phyloP scores from a whole-genome alignment of 2,329 filamentous ascomycete genomes.

The Pyrenochaeta sp. region DNA sequence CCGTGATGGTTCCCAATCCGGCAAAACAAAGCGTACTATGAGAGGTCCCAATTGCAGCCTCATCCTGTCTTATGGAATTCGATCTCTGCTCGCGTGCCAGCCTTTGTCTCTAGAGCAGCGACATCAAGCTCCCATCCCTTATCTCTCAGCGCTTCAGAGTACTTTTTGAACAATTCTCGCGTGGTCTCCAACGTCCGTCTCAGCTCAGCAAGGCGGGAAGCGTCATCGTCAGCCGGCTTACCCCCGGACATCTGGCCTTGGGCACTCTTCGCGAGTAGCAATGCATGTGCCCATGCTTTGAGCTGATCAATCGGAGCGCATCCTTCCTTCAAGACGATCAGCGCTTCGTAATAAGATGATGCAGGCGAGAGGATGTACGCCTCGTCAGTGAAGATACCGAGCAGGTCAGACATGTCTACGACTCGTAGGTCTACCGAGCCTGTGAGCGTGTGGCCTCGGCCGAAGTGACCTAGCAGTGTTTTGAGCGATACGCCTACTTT shows the following conservation, averaged over 20 bases:
- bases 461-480: slow-evolving; percentile 42
- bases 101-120: slow-evolving; percentile 71
- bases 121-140: slow-evolving; percentile 73
- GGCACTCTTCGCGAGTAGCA: slow-evolving; percentile 55
- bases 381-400: slow-evolving; percentile 60
- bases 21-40: neutral
- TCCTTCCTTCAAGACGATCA: slow-evolving; percentile 71
- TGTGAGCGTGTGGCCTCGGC: slow-evolving; percentile 31
- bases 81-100: slow-evolving; percentile 53
- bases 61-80: slow-evolving; percentile 11
- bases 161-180: slow-evolving; percentile 55
- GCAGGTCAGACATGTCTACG: slow-evolving; percentile 57
- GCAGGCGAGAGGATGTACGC: slow-evolving; percentile 69
- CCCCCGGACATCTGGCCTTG: slow-evolving; percentile 9
- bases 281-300: slow-evolving; percentile 69
- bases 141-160: slow-evolving; percentile 53
- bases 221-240: slow-evolving; percentile 24
- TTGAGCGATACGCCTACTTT: slow-evolving; percentile 62
- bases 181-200: slow-evolving; percentile 50
- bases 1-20: neutral
- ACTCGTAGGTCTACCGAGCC: slow-evolving; percentile 34
- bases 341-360: slow-evolving; percentile 48
- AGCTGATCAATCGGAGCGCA: slow-evolving; percentile 62
- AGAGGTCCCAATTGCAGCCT: neutral
- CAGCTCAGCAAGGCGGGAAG: slow-evolving; percentile 53